Base-by-base conservation (phyloP, 768 basidiomycete species). In the Boletus insuetus region DNA sequence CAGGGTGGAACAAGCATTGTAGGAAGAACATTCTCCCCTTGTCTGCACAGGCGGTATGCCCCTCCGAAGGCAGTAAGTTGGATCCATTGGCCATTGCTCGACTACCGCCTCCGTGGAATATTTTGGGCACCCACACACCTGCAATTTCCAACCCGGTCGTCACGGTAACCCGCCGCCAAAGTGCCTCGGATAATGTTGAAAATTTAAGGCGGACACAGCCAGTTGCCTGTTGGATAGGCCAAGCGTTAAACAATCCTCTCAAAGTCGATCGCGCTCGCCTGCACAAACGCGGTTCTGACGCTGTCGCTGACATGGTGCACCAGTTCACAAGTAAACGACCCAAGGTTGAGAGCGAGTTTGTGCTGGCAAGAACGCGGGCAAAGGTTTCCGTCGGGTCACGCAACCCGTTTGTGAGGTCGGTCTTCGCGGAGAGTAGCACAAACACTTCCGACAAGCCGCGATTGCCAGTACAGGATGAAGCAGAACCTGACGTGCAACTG, bases 1-100 rank as follows among this genome's bases (percentile, higher is more conserved):
- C 51, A n/a, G 13, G 40, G 11, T 34, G 29, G 22, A 34, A 20
- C 22, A 46, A 51, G 8, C 52, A 31, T 37, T 39, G 54, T 1
- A 50, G n/a, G 26, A 50, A 24, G 31, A 48, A 14, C 51, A 47
- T 58, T 19, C 42, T 69, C 20, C 63, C 68, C 8, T 37, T 67
- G 37, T 56, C 54, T 16, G 60, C 60, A 16, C 64, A 59, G 44
- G 62, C 58, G 0, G 57, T 66, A 17, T 58, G 56, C 19, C 45
- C 69, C 31, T 49, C 46, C 35, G 20, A 59, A 38, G 49, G 51
- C 32, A 32, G 39, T 4, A 53, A 48, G 46, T 32, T 49, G 44
- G 65, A 73, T 43, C 59, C 63, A 26, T 29, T 71, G 41, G 71
- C 69, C 44, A 26, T 71, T 39, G 59, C 62, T 48, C 65, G 69